Evolutionary conservation across 208 protist genomes (phyloP).

Genomic region (Herpetomonas tarakana): DNA sequence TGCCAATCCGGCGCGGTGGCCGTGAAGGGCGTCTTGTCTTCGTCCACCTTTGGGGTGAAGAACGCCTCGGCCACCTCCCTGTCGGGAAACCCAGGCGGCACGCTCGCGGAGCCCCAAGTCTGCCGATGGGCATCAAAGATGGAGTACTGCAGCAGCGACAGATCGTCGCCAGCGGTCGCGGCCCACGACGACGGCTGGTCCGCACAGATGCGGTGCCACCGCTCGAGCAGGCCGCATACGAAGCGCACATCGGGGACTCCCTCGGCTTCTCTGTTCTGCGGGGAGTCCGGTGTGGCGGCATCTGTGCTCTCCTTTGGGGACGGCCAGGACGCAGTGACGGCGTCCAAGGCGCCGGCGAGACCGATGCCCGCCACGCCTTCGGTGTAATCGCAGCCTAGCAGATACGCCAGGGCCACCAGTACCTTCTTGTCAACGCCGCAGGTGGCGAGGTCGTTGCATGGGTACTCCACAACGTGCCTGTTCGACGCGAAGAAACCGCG

Average conservation of each 20-base stretch:
- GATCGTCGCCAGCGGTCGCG: constrained; percentile 27
- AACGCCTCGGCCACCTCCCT: constrained; percentile 44
- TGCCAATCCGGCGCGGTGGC: constrained; percentile 49
- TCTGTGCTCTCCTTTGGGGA: background rate
- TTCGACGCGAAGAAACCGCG: constrained; percentile 87
- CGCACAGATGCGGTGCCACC: constrained; percentile 34
- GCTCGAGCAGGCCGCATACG: constrained; percentile 26
- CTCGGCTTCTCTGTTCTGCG: constrained; percentile 7
- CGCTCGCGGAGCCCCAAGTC: constrained; percentile 42
- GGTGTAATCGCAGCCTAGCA: constrained; percentile 96
- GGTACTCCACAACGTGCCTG: constrained; percentile 67
- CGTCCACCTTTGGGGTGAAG: constrained; percentile 53
- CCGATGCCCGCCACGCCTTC: constrained; percentile 90
- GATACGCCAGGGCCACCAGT: constrained; percentile 86
- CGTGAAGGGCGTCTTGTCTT: constrained; percentile 36
- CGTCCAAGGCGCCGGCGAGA: constrained; percentile 54
- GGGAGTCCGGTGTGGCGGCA: background rate
- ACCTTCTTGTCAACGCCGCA: constrained; percentile 79
- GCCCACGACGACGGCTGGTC: constrained; percentile 23
- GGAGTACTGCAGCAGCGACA: constrained; percentile 42
- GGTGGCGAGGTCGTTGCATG: constrained; percentile 43
- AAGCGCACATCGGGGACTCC: constrained; percentile 13
- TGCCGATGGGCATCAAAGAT: constrained; percentile 17
- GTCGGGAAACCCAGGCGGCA: constrained; percentile 42
- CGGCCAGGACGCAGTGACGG: constrained; percentile 54